Base-by-base conservation (phyloP, 768 basidiomycete genomes). In the Tulasnella sp. region DNA sequence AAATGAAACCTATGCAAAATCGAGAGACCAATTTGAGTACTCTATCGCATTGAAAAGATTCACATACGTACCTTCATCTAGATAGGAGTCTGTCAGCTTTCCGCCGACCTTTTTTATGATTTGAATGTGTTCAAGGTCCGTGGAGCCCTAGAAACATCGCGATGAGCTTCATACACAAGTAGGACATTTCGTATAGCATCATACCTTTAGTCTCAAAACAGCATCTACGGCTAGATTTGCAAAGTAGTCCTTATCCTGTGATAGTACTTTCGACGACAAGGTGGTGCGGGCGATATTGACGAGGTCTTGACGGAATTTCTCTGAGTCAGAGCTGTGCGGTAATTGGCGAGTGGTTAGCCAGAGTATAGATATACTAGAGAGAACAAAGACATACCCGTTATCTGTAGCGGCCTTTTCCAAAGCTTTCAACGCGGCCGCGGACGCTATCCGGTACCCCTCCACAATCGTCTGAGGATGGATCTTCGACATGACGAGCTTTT, bases 61-160 rank as follows among this genome's bases (percentile, higher is more conserved):
- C 22, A 75, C 12, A 34, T 16, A 40, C 82, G 17, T 75, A 89
- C 94, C 96, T 83, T 98, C 97, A 78, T 97, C 95, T 39, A 99
- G 87, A 83, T 98, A 99, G 6, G 94, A 96, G 77, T 98, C 96
- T 0, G 94, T 96, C 77, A 99, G 85, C 83, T 98, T 99, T 67
- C 96, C 96, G 72, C 96, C 96, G n/a, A 92, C 93, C 82, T 98
- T 98, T 86, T 99, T 99, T 84, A 98, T 99, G 80, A 98, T 90
- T 81, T 99, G 96, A 75, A 99, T 98, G 80, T 98, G 95, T 76
- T 99, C 96, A 39, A 99, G 84, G 81, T 98, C 91, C 67, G 92
- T 95, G 41, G 95, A 97, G 41, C 97, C 97, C 91, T 94, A 77
- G 7, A n/a, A 65, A 17, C 26, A 41, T 16, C 8, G 41, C n/a